Conservation (phyloP, 495 filamentous ascomycete species). For the Articulospora tetracladia region DNA sequence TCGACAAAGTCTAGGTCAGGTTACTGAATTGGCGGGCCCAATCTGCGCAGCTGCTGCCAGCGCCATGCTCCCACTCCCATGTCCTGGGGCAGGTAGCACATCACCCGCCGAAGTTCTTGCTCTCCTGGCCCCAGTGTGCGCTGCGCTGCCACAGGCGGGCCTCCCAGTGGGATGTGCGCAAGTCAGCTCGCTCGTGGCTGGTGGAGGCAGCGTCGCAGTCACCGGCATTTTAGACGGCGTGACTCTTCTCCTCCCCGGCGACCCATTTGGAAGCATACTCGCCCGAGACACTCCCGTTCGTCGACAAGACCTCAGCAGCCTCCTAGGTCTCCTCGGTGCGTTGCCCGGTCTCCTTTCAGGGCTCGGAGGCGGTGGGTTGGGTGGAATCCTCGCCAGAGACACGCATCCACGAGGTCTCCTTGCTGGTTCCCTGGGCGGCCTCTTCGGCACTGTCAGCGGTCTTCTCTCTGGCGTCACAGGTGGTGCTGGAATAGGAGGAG, state of each 20-base stretch:
- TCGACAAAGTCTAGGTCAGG: not conserved
- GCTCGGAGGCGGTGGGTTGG: not conserved
- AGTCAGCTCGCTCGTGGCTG: not conserved
- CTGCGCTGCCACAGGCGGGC: not conserved
- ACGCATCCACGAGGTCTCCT: not conserved
- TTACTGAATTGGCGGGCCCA: not conserved
- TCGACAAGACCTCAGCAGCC: not conserved
- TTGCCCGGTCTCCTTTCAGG: too few species aligned
- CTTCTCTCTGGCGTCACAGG: too few species aligned
- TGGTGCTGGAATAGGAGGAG: too few species aligned
- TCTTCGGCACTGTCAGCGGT: too few species aligned
- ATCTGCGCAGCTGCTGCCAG: not conserved
- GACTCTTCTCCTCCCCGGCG: too few species aligned
- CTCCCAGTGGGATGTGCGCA: not conserved
- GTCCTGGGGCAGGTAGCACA: not conserved
- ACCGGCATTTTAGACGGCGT: too few species aligned
- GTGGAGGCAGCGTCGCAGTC: too few species aligned
- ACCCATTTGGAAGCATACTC: too few species aligned
- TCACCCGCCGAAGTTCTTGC: not conserved
- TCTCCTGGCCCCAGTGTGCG: not conserved
- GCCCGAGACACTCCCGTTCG: not conserved
- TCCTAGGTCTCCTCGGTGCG: not conserved
- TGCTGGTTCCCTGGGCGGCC: too few species aligned
- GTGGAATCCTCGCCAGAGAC: not conserved
- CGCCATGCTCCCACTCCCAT: not conserved